These are phyloP conservation scores for Scorias spongiosa DNA, from an alignment of 2,329 filamentous ascomycete species.

Conservation along the genomic window DNA sequence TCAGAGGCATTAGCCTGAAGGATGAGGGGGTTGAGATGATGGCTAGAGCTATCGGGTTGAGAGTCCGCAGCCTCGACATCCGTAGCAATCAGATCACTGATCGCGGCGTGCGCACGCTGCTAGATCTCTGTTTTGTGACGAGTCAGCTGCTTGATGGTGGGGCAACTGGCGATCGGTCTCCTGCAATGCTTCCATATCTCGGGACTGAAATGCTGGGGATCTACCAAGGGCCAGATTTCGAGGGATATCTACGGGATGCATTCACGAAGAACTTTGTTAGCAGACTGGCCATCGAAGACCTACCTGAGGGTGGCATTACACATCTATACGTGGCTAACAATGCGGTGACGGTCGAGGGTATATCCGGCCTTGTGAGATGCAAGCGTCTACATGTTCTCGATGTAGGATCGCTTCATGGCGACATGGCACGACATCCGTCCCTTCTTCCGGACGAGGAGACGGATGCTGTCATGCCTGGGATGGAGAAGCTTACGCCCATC, in stretches of 20 bases:
- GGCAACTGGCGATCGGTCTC: slow-evolving; percentile 7
- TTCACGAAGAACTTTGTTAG: slow-evolving; percentile 36
- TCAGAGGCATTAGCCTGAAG: slow-evolving; percentile 37
- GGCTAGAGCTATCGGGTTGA: slow-evolving; percentile 34
- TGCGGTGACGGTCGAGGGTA: slow-evolving; percentile 38
- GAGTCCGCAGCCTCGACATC: slow-evolving; percentile 41
- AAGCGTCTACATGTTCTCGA: slow-evolving; percentile 40
- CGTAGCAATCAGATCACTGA: slow-evolving; percentile 44
- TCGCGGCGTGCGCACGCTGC: slow-evolving; percentile 34
- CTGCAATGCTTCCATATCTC: slow-evolving; percentile 21
- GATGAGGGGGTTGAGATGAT: slow-evolving; percentile 39
- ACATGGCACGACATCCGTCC: slow-evolving; percentile 11
- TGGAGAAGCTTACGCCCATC: slow-evolving; percentile 39
- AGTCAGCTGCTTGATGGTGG: slow-evolving; percentile 2
- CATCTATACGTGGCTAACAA: slow-evolving; percentile 46
- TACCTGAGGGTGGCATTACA: slow-evolving; percentile 40
- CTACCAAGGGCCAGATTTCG: slow-evolving; percentile 33
- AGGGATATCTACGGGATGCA: slow-evolving; percentile 34
- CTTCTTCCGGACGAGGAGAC: slow-evolving; percentile 8
- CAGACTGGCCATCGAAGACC: slow-evolving; percentile 40
- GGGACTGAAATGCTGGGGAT: slow-evolving; percentile 24
- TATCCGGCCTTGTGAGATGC: slow-evolving; percentile 37
- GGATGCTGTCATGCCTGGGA: slow-evolving; percentile 28
- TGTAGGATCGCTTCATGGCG: slow-evolving; percentile 32
- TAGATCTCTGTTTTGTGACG: slow-evolving; percentile 30